Base-by-base conservation (phyloP, 768 basidiomycete species). In the Tricholoma matsutake region DNA sequence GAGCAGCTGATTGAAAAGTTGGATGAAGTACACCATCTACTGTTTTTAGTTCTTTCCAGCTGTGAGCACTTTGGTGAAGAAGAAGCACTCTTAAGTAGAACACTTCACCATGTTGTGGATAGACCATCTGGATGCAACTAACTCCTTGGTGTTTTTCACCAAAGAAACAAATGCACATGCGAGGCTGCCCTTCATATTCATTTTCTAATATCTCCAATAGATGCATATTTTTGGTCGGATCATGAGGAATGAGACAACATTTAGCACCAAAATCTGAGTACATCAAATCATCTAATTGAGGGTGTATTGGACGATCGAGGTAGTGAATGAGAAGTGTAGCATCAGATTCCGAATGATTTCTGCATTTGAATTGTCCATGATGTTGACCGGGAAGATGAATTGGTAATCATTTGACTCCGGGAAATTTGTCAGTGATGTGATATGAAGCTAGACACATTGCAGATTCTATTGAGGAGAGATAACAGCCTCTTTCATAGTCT, bases 371-470 rank as follows among this genome's bases (percentile, higher is more conserved):
- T 58, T 72, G 75, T 6, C 63, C 65, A 22, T 69, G 65, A 3
- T 31, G 58, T 3, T n/a, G 43, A 11, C 32, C 32, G 0, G 64
- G 63, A 0, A 73, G 63, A 61, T 79, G 78, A 20, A 79, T 64
- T 0, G 74, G 72, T 0, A 78, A 67, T 0, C 67, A 4, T 0
- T 70, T 73, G 0, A 80, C 76, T 0, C 68, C 63, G n/a, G 78
- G 78, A 0, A 66, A 59, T 53, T 77, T 77, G 5, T 61, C 43
- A 0, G 72, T 70, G 37, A 80, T 67, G n/a, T 73, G 64, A 54
- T 69, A 78, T 0, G 73, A 73, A 0, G 77, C 52, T 31, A 76
- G 76, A 4, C 72, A 57, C 78, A 78, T 78, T 3, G 69, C 64
- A 1, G 73, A 76, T 62, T 80, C 74, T 4, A 67, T 68, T 1